These are phyloP conservation scores for Paraphoma sp. DNA, from an alignment of 2,329 filamentous ascomycete species.

Conservation along the genomic window DNA sequence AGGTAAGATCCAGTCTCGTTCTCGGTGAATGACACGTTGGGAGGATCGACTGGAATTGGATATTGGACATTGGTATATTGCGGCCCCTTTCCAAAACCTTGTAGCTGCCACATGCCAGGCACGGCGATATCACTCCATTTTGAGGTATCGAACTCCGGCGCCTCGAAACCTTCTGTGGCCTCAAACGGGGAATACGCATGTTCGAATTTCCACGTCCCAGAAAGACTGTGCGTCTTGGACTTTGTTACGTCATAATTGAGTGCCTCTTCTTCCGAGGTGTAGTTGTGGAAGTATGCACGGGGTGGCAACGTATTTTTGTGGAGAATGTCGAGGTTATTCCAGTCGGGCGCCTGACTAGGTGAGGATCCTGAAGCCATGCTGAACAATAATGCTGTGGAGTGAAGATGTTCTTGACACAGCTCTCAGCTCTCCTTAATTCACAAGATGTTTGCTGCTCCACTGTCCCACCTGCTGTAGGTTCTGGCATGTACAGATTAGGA, in stretches of 20 bases:
- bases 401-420: neutral
- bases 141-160: slow-evolving; percentile 42
- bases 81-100: slow-evolving; percentile 68
- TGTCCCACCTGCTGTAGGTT: neutral
- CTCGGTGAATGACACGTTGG: slow-evolving; percentile 63
- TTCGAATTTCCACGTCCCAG: slow-evolving; percentile 50
- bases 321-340: slow-evolving; percentile 66
- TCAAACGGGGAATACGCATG: slow-evolving; percentile 45
- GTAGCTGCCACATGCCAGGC: slow-evolving; percentile 73
- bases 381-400: slow-evolving; percentile 4
- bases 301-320: slow-evolving; percentile 66
- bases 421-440: neutral
- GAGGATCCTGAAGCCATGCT: slow-evolving; percentile 29
- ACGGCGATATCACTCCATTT: slow-evolving; percentile 64
- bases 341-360: slow-evolving; percentile 57
- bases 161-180: slow-evolving; percentile 44
- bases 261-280: slow-evolving; percentile 57
- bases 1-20: slow-evolving; percentile 72
- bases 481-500: slow-evolving; percentile 16
- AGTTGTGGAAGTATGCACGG: slow-evolving; percentile 64
- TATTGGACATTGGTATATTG: slow-evolving; percentile 74
- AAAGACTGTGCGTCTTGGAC: slow-evolving; percentile 41
- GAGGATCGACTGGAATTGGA: slow-evolving; percentile 70
- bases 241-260: slow-evolving; percentile 49
- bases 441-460: slow-evolving; percentile 4